A percentile compares a stretch with the other conserved stretches of the same genome.
These are phyloP conservation scores for Phascolomyces articulosus DNA, from an alignment of 371 early-diverging fungal species.

Conservation along the genomic window DNA sequence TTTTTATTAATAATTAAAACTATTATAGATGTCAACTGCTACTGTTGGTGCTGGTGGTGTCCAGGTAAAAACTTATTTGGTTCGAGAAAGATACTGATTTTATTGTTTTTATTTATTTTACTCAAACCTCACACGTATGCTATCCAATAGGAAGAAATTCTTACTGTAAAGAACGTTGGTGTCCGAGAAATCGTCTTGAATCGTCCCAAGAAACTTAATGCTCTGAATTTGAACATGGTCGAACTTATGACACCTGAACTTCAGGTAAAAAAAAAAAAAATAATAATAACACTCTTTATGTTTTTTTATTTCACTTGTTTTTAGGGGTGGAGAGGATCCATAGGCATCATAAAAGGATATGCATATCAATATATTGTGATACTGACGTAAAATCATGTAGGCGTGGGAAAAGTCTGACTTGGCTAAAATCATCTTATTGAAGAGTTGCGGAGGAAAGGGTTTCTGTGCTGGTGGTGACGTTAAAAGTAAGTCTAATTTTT, in stretches of 20 bases:
- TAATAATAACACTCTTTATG: too few species aligned
- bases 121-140: too few species aligned
- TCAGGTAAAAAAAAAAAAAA: too few species aligned
- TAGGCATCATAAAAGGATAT: too few species aligned
- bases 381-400: conserved; percentile 36
- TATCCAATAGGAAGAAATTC: conserved; percentile 48
- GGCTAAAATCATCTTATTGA: conserved; percentile 86
- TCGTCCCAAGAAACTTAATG: conserved; percentile 87
- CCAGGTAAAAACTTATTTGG: conserved; percentile 2
- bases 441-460: conserved; percentile 75
- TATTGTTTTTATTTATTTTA: too few species aligned
- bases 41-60: neutral
- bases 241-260: conserved; percentile 81
- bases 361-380: too few species aligned
- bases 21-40: neutral
- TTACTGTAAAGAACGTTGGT: conserved; percentile 45
- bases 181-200: conserved; percentile 74
- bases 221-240: conserved; percentile 90
- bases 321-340: too few species aligned
- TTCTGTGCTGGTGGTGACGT: conserved; percentile 99
- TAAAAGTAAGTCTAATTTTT: conserved; percentile 53
- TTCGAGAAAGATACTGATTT: too few species aligned
- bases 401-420: conserved; percentile 91
- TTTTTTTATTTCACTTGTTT: too few species aligned
- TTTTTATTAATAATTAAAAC: neutral